These are phyloP conservation scores for Trichoderma gracile DNA, from an alignment of 2,329 filamentous ascomycete species.

Conservation along the genomic window DNA sequence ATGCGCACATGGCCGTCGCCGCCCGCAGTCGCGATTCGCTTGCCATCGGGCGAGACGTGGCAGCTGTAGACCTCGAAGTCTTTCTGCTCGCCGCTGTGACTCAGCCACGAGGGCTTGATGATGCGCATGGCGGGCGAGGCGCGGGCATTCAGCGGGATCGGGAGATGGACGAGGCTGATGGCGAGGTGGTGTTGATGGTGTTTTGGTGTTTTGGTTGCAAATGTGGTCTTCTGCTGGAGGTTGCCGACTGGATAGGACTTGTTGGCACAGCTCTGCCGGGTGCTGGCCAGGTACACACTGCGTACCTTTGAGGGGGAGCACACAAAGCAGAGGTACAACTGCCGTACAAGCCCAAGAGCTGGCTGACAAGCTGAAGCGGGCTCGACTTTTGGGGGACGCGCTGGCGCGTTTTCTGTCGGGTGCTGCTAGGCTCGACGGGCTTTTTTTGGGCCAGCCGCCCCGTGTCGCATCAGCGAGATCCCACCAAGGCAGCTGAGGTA, in stretches of 20 bases:
- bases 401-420: conserved; percentile 20
- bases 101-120: conserved; percentile 94
- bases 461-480: conserved; percentile 10
- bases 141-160: conserved; percentile 23
- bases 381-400: conserved; percentile 3
- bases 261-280: too few relatives aligned
- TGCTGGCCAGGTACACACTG: too few relatives aligned
- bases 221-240: too few relatives aligned
- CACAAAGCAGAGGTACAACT: too few relatives aligned
- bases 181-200: neutral
- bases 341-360: too few relatives aligned
- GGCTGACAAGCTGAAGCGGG: too few relatives aligned
- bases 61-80: conserved; percentile 99
- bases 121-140: conserved; percentile 64
- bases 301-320: too few relatives aligned
- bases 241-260: too few relatives aligned
- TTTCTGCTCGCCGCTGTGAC: conserved; percentile 95
- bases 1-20: conserved; percentile 97
- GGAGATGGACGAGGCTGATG: neutral
- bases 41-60: conserved; percentile 92
- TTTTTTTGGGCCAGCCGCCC: neutral
- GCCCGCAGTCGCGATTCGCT: conserved; percentile 86
- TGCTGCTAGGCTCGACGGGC: neutral
- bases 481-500: neutral
- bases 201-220: neutral